Evolutionary conservation across 257 asterid genomes (phyloP), one percentile per base, ranked within the genome.

Genomic region (Scutellaria baicalensis): DNA sequence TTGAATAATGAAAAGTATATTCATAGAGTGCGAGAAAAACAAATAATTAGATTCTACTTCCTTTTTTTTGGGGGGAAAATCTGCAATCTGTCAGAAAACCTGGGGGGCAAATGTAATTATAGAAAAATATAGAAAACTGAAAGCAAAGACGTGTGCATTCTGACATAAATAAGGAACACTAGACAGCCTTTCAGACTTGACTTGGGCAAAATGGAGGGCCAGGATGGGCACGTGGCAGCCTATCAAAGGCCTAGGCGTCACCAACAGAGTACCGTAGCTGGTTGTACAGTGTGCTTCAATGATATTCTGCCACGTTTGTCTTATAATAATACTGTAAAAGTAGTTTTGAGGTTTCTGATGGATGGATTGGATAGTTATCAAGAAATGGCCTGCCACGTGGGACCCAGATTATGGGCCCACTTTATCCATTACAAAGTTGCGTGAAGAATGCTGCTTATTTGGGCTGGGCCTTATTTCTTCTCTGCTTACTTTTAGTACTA

Each of bases 371-470:
- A 43, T 57, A 43, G 59, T 56, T 69, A 69, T 69, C 74, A 45
- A 27, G 16, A 40, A 21, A 6, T 2, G 31, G 49, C 49, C 54
- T 40, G 54, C 12, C 27, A 23, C 6, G 33, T 21, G 21, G 64
- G 64, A 1, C 52, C 52, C 73, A 39, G 60, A 1, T 1, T 47
- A 27, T 27, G 59, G 64, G 6, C 74, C 74, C 74, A 69, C 59
- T 69, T 69, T 69, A 69, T 69, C 74, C 67, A 69, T 57, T 23
- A 6, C 36, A 9, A 42, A 52, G 57, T 69, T n/a, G 48, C 66
- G 45, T 68, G 64, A 40, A 45, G 1, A 3, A 12, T 48, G 17
- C 17, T n/a, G 14, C 54, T 6, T n/a, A n/a, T n/a, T n/a, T 5
- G 9, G 17, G 38, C 21, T 33, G 16, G 36, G 40, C 6, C 56